Evolutionary conservation across 805 yeast species (phyloP).

Genomic region (Debaryomyces maramus): DNA sequence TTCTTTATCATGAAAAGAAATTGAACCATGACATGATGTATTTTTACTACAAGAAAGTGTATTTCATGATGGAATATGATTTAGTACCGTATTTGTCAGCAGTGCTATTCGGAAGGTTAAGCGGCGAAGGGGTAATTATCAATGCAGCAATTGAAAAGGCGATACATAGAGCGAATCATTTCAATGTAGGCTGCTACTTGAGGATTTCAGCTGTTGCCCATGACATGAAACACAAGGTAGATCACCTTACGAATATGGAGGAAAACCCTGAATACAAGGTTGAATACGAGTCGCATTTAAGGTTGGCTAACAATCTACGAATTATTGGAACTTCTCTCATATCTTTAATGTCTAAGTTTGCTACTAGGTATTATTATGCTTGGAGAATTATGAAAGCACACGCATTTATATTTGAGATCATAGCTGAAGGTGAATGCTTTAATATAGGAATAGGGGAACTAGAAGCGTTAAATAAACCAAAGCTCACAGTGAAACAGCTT

Average conservation of each 20-base stretch:
- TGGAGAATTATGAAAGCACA: constrained; percentile 64
- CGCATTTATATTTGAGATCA: constrained; percentile 28
- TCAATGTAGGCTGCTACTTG: constrained; percentile 10
- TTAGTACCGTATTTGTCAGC: constrained; percentile 25
- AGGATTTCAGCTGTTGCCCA: constrained; percentile 6
- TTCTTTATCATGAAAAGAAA: constrained; percentile 32
- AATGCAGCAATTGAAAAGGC: constrained; percentile 34
- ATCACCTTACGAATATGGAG: constrained; percentile 11
- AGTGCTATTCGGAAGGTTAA: constrained; percentile 14
- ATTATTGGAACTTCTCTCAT: constrained; percentile 13
- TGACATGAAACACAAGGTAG: constrained; percentile 11
- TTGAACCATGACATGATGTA: constrained; percentile 29
- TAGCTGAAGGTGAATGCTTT: not conserved
- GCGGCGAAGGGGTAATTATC: constrained; percentile 24
- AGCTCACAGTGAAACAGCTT: not conserved
- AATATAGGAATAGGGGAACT: not conserved
- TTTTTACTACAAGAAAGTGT: constrained; percentile 30
- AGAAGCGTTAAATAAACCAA: not conserved
- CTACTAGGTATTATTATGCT: constrained; percentile 60
- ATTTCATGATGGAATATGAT: constrained; percentile 21
- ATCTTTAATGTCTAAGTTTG: constrained; percentile 35
- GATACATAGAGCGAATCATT: constrained; percentile 38
- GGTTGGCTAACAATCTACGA: constrained; percentile 8
- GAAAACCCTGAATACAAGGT: constrained; percentile 10
- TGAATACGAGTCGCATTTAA: constrained; percentile 7